These are phyloP conservation scores for Chalaropsis thielavioides DNA, from an alignment of 2,329 filamentous ascomycete genomes.

Conservation along the genomic window DNA sequence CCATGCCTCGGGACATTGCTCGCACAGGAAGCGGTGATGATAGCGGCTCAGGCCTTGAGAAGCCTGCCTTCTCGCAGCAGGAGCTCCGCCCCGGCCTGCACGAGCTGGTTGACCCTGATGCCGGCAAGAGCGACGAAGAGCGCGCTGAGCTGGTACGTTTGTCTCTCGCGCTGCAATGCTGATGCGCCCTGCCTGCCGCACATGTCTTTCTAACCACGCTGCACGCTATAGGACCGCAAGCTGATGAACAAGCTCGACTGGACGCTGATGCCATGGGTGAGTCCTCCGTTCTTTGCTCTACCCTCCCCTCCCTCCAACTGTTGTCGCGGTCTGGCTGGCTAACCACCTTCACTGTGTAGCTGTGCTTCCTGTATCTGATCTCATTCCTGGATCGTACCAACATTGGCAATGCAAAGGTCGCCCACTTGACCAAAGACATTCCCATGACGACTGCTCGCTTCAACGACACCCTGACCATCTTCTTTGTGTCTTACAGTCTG, in stretches of 20 bases:
- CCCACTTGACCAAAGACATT: conserved; percentile 40
- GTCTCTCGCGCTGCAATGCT: background rate
- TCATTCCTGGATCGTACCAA: conserved; percentile 67
- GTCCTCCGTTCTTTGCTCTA: conserved; percentile 16
- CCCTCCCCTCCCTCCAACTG: background rate
- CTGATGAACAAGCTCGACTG: conserved; percentile 48
- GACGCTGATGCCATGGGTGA: conserved; percentile 44
- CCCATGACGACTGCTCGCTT: conserved; percentile 51
- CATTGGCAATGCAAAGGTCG: conserved; percentile 55
- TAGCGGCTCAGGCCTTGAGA: conserved; percentile 13
- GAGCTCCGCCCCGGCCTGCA: conserved; percentile 2
- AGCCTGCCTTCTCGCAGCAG: conserved; percentile 6
- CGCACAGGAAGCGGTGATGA: conserved; percentile 14
- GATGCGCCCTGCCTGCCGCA: background rate
- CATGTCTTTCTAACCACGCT: background rate
- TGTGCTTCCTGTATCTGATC: conserved; percentile 58
- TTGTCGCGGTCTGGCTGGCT: background rate
- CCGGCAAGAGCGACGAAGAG: conserved; percentile 48
- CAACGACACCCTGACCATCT: conserved; percentile 63
- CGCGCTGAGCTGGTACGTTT: conserved; percentile 42
- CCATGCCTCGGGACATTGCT: conserved; percentile 11
- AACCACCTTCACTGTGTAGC: conserved; percentile 24
- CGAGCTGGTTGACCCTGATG: conserved; percentile 34
- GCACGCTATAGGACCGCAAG: conserved; percentile 38
- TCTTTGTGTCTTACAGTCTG: conserved; percentile 72